Evolutionary conservation across 2,329 filamentous ascomycete species (phyloP).

Genomic region (Macrophomina tecta): DNA sequence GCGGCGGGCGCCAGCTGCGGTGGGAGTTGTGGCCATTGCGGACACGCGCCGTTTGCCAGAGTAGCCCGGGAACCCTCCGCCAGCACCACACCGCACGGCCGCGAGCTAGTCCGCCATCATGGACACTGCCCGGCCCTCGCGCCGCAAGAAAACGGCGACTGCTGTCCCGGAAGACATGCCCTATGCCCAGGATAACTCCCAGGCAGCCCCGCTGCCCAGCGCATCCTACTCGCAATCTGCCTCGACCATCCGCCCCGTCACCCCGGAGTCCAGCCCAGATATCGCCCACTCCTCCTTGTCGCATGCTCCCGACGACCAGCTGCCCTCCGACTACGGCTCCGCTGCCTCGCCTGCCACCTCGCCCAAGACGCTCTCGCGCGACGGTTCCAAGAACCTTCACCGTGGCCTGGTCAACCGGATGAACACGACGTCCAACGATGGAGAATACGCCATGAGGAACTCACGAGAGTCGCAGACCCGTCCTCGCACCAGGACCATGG

Average conservation of each 20-base stretch:
- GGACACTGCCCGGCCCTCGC: conserved; percentile 28
- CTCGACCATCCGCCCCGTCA: conserved; percentile 67
- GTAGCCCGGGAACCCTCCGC: background rate
- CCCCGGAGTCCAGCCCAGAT: conserved; percentile 60
- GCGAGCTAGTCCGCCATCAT: conserved; percentile 24
- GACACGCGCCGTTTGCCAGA: conserved; percentile 15
- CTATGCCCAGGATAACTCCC: conserved; percentile 22
- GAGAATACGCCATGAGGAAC: conserved; percentile 40
- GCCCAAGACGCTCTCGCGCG: conserved; percentile 22
- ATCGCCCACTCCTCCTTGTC: conserved; percentile 33
- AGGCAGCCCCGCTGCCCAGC: conserved; percentile 16
- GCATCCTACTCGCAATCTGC: conserved; percentile 33
- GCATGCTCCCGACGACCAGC: conserved; percentile 36
- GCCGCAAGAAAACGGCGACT: conserved; percentile 25
- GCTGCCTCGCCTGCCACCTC: conserved; percentile 27
- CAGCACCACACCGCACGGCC: conserved; percentile 21
- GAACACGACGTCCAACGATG: conserved; percentile 41
- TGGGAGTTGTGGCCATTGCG: background rate
- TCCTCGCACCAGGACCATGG: conserved; percentile 58
- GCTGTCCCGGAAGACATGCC: conserved; percentile 18
- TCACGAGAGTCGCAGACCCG: conserved; percentile 59
- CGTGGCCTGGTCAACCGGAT: conserved; percentile 37
- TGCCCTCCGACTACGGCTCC: conserved; percentile 33
- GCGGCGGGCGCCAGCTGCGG: conserved; percentile 23
- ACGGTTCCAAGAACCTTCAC: conserved; percentile 21